phyloP scores from a whole-genome alignment of 257 asterid species.

The Verbena officinalis region DNA sequence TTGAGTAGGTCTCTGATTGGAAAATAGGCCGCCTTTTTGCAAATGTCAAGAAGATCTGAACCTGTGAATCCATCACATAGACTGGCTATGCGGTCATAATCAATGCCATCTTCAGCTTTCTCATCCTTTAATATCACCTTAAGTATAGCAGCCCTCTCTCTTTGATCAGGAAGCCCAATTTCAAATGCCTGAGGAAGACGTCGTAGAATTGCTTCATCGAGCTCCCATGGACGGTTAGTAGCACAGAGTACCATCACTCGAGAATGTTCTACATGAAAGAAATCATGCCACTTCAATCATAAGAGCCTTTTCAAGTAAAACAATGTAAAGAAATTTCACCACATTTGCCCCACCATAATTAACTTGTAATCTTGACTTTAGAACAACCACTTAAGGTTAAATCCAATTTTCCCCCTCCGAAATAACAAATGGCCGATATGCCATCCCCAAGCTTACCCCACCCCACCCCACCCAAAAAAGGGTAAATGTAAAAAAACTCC shows the following conservation, averaged over 20 bases:
- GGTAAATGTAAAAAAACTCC: too few species aligned
- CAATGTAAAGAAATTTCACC: slow-evolving; percentile 7
- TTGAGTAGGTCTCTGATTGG: slow-evolving; percentile 79
- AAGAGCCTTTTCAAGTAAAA: slow-evolving; percentile 6
- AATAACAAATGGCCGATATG: too few species aligned
- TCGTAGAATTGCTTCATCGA: slow-evolving; percentile 95
- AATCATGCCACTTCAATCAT: slow-evolving; percentile 21
- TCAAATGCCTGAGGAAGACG: slow-evolving; percentile 98
- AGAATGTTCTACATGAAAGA: slow-evolving; percentile 61
- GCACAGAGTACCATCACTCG: slow-evolving; percentile 97
- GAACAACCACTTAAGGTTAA: not conserved
- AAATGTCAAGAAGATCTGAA: slow-evolving; percentile 89
- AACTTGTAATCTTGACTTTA: not conserved
- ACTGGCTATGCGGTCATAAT: slow-evolving; percentile 68
- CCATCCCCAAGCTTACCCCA: too few species aligned
- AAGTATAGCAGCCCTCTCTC: slow-evolving; percentile 73
- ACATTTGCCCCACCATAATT: slow-evolving; percentile 14
- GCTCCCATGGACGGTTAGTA: slow-evolving; percentile 97
- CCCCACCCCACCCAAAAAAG: too few species aligned
- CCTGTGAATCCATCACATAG: slow-evolving; percentile 87
- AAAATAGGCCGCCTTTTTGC: slow-evolving; percentile 91
- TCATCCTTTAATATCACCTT: slow-evolving; percentile 86
- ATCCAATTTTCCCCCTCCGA: too few species aligned
- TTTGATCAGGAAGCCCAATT: slow-evolving; percentile 71
- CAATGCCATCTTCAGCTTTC: slow-evolving; percentile 60